phyloP scores from a whole-genome alignment of 345 rosid species.

The Clarkia xantiana region DNA sequence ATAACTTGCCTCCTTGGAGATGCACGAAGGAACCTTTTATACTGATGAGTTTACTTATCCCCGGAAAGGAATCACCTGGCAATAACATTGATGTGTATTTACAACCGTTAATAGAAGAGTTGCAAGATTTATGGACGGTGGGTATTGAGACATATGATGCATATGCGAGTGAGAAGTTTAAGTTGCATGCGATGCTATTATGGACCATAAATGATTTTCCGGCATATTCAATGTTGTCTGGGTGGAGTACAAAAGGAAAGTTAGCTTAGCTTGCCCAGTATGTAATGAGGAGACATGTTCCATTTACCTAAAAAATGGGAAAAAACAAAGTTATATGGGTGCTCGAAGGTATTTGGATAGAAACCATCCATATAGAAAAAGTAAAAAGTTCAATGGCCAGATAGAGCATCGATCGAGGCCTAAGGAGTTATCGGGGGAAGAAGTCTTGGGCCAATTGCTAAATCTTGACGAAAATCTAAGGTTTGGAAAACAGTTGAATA shows the following conservation, averaged over 20 bases:
- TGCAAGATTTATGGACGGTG: not conserved
- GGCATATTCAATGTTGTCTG: not conserved
- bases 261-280: not conserved
- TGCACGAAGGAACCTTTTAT: too few relatives aligned
- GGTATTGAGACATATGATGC: not conserved
- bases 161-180: not conserved
- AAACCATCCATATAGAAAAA: too few relatives aligned
- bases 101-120: not conserved
- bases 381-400: too few relatives aligned
- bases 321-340: not conserved
- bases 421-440: too few relatives aligned
- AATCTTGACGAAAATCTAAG: too few relatives aligned
- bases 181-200: not conserved
- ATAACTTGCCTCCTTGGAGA: too few relatives aligned
- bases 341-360: not conserved
- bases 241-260: slow-evolving; percentile 1
- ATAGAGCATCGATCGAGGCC: too few relatives aligned
- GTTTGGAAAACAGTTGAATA: too few relatives aligned
- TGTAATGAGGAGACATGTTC: not conserved
- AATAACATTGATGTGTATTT: slow-evolving; percentile 1
- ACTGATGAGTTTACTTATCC: too few relatives aligned
- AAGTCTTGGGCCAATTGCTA: too few relatives aligned
- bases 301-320: not conserved
- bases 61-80: too few relatives aligned
- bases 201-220: slow-evolving; percentile 1